Conservation (phyloP, 1,284 basidiomycete species). For the Somion occarium region DNA sequence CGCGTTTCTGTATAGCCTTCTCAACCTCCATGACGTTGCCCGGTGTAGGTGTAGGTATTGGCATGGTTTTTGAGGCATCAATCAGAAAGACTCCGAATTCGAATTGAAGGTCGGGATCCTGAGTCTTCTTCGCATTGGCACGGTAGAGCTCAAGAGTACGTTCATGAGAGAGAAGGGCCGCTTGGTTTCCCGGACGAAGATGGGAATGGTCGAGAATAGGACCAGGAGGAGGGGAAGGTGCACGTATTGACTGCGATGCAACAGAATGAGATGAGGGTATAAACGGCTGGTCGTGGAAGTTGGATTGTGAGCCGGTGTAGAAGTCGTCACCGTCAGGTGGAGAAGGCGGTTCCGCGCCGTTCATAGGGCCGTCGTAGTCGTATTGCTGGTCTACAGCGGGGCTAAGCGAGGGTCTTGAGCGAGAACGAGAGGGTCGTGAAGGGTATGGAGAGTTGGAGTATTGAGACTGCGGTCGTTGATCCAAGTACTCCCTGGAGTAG, state of each 20-base stretch:
- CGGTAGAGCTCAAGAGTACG: constrained; percentile 96
- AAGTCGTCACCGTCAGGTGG: constrained; percentile 36
- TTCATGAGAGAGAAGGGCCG: constrained; percentile 89
- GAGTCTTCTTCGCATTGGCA: constrained; percentile 96
- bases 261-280: constrained; percentile 23
- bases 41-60: constrained; percentile 61
- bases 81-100: constrained; percentile 99
- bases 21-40: constrained; percentile 79
- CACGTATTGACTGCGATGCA: constrained; percentile 35
- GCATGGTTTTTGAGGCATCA: constrained; percentile 87
- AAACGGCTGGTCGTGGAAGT: constrained; percentile 24
- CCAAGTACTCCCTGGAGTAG: constrained; percentile 6
- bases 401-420: constrained; percentile 19
- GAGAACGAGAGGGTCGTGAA: constrained; percentile 15
- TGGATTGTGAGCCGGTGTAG: constrained; percentile 27
- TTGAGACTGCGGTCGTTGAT: constrained; percentile 17
- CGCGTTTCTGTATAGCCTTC: constrained; percentile 74
- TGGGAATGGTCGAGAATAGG: constrained; percentile 91
- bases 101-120: constrained; percentile 96
- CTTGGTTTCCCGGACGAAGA: constrained; percentile 88
- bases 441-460: constrained; percentile 14
- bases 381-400: constrained; percentile 15
- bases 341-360: constrained; percentile 23
- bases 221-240: constrained; percentile 52
- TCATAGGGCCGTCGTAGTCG: constrained; percentile 25